Evolutionary conservation across 2,329 filamentous ascomycete species (phyloP), one percentile per base, ranked within the genome.

Genomic region (Botrytis hyacinthi): DNA sequence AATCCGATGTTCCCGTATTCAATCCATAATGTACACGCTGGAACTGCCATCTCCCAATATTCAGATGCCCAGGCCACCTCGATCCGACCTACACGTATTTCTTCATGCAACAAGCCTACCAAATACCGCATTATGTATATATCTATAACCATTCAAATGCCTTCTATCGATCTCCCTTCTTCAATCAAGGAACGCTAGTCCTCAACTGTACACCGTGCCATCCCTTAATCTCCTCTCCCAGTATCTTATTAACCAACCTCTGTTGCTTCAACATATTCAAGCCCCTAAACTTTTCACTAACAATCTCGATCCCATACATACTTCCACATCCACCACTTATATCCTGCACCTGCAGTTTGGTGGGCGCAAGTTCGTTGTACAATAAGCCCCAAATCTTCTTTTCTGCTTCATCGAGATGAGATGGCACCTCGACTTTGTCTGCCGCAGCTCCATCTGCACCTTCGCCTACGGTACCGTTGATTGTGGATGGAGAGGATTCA

Each of bases 171-270:
- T 29, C 5, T 22, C 6, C 37, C 8, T 8, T 26, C 60, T 22
- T n/a, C 16, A 44, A 54, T 74, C 71, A 78, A 37, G 79, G 78
- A 61, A 75, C 87, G 80, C 87, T 90, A 37, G 93, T 96, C 82
- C 90, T 90, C 79, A 97, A 85, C 84, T 95, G 93, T 74, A 96
- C 87, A 14, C 93, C 93, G 82, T 97, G 93, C 93, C 93, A 96
- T 57, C 85, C 84, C 85, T 93, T 93, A 79, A 96, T 90, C 82
- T 93, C 86, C 70, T 95, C 92, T 6, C 88, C 90, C 44, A 97
- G 84, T 29, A 91, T 87, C 32, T 88, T 84, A 80, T 95, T 95
- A 69, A 97, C 93, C 83, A 95, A 86, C 74, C 92, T 87, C 83
- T 96, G 93, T 84, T 96, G 93, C 86, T 93, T 93, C 75, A 97